Evolutionary conservation across 192 early-diverging fungal genomes (phyloP).

Genomic region (Paraglomus occultum): DNA sequence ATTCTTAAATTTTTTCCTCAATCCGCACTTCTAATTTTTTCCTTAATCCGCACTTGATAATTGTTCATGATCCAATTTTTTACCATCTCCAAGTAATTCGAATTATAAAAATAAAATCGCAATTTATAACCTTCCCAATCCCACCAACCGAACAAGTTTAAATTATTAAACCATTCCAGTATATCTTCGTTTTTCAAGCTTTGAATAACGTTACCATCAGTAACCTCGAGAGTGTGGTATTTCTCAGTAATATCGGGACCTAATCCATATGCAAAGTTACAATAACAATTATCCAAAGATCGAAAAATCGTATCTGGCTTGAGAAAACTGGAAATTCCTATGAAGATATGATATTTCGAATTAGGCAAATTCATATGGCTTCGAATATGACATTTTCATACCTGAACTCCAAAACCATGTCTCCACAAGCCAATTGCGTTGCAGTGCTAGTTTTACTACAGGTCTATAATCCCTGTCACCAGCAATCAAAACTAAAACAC

Average conservation of each 20-base stretch:
- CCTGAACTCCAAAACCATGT: constrained; percentile 10
- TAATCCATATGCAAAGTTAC: not conserved
- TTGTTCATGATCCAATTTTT: constrained; percentile 8
- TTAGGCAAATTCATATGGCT: not conserved
- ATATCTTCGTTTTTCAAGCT: not conserved
- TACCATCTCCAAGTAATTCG: not conserved
- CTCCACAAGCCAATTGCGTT: not conserved
- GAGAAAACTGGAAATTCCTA: constrained; percentile 2
- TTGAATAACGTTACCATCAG: constrained; percentile 7
- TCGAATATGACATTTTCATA: constrained; percentile 1
- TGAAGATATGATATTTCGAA: constrained; percentile 6
- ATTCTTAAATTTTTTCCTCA: constrained; percentile 1
- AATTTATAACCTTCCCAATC: not conserved
- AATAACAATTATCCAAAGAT: not conserved
- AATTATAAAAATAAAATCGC: constrained; percentile 6
- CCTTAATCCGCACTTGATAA: too few species aligned
- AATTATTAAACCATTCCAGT: constrained; percentile 14
- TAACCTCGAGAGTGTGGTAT: constrained; percentile 3
- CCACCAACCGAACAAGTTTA: constrained; percentile 15
- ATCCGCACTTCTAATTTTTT: not conserved
- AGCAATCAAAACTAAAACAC: constrained; percentile 3
- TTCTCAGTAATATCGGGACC: not conserved
- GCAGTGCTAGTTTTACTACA: not conserved
- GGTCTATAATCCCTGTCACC: constrained; percentile 3
- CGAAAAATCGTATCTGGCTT: not conserved